A percentile compares a stretch with the other conserved stretches of the same genome.
Conservation (phyloP, 2,329 filamentous ascomycete species). For the Spiromastix sp. region DNA sequence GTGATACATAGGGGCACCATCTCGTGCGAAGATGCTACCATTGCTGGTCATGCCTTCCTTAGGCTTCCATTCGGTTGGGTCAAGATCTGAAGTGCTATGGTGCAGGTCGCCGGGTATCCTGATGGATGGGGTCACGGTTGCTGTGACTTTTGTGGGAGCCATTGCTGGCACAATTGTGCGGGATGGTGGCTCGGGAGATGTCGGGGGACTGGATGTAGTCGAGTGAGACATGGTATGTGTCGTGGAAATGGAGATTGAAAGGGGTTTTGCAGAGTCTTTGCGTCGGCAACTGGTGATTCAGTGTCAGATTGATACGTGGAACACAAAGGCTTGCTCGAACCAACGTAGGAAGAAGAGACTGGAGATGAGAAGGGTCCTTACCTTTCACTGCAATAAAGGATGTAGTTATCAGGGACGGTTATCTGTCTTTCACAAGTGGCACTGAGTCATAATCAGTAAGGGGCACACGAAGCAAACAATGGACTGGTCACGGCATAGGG, state of each 20-base stretch:
- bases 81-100: slow-evolving; percentile 34
- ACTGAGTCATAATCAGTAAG: slow-evolving; percentile 27
- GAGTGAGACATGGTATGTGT: slow-evolving; percentile 16
- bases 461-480: slow-evolving; percentile 2
- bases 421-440: slow-evolving; percentile 58
- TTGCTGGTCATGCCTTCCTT: slow-evolving; percentile 17
- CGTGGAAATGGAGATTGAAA: slow-evolving; percentile 28
- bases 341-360: no score
- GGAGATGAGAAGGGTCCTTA: slow-evolving; percentile 30
- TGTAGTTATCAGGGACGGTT: slow-evolving; percentile 46
- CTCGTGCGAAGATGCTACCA: no score
- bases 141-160: slow-evolving; percentile 6
- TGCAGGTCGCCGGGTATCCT: slow-evolving; percentile 32
- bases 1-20: slow-evolving; percentile 35
- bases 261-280: slow-evolving; percentile 36
- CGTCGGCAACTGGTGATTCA: slow-evolving; percentile 36
- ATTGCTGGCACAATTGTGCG: slow-evolving; percentile 25
- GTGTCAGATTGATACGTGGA: no score
- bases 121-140: slow-evolving; percentile 15
- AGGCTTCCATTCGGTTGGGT: slow-evolving; percentile 41
- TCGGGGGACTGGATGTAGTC: slow-evolving; percentile 16
- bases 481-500: slow-evolving; percentile 5
- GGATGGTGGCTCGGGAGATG: slow-evolving; percentile 22
- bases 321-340: no score
- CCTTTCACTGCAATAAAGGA: slow-evolving; percentile 56